Base-by-base conservation (phyloP, 2,329 filamentous ascomycete genomes). In the Onygenales sp. region DNA sequence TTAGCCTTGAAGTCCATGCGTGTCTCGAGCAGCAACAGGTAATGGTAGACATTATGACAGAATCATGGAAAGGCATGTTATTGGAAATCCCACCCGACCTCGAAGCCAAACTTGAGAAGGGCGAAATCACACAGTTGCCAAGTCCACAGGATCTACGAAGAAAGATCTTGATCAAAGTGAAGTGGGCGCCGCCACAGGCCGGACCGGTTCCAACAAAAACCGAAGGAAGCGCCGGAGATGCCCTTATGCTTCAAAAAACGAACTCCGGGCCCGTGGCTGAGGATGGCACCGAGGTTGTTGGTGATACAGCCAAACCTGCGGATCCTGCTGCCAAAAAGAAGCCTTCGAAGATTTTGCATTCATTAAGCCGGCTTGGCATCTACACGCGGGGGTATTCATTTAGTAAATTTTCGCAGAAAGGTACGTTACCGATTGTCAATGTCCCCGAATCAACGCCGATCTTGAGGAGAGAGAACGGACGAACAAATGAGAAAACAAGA, bases 41-140 rank as follows among this genome's bases (percentile, higher is more conserved):
- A 50, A 96, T 97, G 88, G 91, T 95, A 9, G 81, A 87, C 53
- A 95, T 97, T 58, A 96, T 98, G 86, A 84, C 84, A 59, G 83
- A 95, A 60, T 86, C 88, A 58, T 98, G 91, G 90, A 80, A 79
- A 42, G 84, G 81, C 0, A 72, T 86, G 62, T 76, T 97, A 5
- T 76, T 96, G 9, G 84, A 89, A 72, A 39, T 77, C 72, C 75
- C 61, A 73, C 74, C 60, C 66, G 84, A 87, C 73, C 41, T 76
- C 71, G 75, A 60, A 75, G 74, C 59, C 68, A 81, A 65, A 75
- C 82, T 57, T 14, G 56, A 55, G 43, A 50, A 53, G 7, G 54
- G 55, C n/a, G 61, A 66, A 17, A 56, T 61, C 11, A 58, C 74
- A 7, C 61, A 68, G 5, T 79, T 92, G 31, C 86, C 88, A 0